phyloP scores from a whole-genome alignment of 2,329 filamentous ascomycete genomes.

The Pseudonectria foliicola region DNA sequence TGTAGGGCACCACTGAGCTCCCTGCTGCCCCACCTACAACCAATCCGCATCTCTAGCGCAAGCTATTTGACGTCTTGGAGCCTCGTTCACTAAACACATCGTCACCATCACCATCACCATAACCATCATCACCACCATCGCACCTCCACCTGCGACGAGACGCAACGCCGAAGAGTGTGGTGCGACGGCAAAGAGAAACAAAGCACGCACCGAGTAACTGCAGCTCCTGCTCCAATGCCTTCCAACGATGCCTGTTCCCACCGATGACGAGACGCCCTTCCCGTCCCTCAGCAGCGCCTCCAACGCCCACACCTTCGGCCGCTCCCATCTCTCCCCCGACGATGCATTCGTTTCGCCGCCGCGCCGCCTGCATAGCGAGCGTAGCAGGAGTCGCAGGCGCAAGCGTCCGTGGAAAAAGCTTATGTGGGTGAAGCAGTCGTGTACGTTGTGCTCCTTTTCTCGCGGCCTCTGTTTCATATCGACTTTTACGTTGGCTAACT shows the following conservation, averaged over 20 bases:
- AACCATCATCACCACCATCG: too few species aligned
- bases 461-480: background rate
- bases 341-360: constrained; percentile 72
- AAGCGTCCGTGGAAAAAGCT: constrained; percentile 88
- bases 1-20: too few species aligned
- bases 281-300: constrained; percentile 24
- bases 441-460: constrained; percentile 39
- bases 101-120: too few species aligned
- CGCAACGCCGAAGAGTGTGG: too few species aligned
- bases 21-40: too few species aligned
- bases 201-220: too few species aligned
- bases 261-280: constrained; percentile 32
- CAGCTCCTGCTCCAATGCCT: too few species aligned
- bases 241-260: constrained; percentile 28
- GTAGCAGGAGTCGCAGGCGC: constrained; percentile 59
- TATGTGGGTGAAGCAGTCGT: constrained; percentile 95
- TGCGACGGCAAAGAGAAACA: too few species aligned
- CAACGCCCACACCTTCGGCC: constrained; percentile 37
- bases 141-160: too few species aligned
- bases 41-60: too few species aligned
- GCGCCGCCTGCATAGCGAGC: constrained; percentile 44
- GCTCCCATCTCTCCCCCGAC: constrained; percentile 70
- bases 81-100: too few species aligned
- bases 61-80: too few species aligned
- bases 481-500: constrained; percentile 2